Percentiles rank a stretch among this genome's conserved stretches.
Conservation (phyloP, 345 rosid genomes). For the Rhodomyrtus tomentosa region DNA sequence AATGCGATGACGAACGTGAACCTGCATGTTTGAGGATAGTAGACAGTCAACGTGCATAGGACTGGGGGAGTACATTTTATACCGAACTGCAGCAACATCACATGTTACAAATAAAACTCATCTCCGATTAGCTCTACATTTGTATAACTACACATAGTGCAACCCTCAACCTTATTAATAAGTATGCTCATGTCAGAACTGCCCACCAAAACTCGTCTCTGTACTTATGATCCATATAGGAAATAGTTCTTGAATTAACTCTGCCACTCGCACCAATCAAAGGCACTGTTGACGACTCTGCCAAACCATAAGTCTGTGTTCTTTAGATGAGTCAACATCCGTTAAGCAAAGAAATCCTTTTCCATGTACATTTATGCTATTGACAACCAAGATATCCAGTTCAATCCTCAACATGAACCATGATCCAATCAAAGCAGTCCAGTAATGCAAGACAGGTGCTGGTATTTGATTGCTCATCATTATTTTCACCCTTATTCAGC, state of each 20-base stretch:
- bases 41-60: background rate
- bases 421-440: background rate
- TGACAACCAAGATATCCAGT: background rate
- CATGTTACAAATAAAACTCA: background rate
- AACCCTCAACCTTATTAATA: background rate
- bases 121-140: background rate
- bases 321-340: background rate
- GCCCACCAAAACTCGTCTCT: background rate
- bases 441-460: background rate
- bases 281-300: background rate
- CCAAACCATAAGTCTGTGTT: background rate
- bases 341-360: background rate
- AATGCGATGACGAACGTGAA: slow-evolving; percentile 64
- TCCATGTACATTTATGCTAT: background rate
- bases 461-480: background rate
- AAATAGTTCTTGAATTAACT: background rate
- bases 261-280: background rate
- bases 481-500: background rate
- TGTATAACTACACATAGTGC: background rate
- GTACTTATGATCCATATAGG: background rate
- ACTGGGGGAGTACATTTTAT: background rate
- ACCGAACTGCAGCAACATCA: background rate
- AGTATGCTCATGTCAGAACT: background rate
- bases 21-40: slow-evolving; percentile 24
- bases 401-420: background rate